A percentile compares a stretch with the other conserved stretches of the same genome.
These are phyloP conservation scores for Striga asiatica DNA, from an alignment of 257 asterid species.

Conservation along the genomic window DNA sequence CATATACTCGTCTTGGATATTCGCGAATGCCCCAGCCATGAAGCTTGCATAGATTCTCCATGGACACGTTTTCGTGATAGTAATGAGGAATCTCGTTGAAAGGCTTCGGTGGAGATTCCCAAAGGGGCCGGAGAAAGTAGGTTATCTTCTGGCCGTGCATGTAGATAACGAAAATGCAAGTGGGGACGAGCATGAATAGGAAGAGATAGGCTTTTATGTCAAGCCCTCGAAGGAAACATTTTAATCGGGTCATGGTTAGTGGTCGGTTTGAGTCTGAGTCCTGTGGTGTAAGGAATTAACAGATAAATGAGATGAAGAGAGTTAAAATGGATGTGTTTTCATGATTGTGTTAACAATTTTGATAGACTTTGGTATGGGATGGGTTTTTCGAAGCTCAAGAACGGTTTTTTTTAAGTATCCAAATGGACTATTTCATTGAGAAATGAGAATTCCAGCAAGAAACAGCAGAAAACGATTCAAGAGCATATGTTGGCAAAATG, in stretches of 20 bases:
- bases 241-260: conserved; percentile 43
- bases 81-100: conserved; percentile 64
- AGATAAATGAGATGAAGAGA: conserved; percentile 3
- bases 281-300: conserved; percentile 22
- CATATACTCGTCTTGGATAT: conserved; percentile 70
- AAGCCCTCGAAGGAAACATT: conserved; percentile 51
- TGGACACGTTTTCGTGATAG: conserved; percentile 62
- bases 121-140: conserved; percentile 70
- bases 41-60: conserved; percentile 71
- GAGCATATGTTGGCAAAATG: conserved; percentile 6
- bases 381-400: no score
- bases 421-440: background rate
- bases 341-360: no score
- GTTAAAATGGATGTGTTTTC: no score
- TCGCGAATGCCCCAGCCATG: conserved; percentile 84
- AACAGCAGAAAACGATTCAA: no score
- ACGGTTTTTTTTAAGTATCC: no score
- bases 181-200: conserved; percentile 48
- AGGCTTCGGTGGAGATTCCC: conserved; percentile 85
- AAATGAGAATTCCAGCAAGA: background rate
- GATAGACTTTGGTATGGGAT: background rate
- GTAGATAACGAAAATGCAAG: conserved; percentile 32
- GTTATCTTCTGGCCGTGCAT: conserved; percentile 77
- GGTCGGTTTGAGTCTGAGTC: conserved; percentile 35
- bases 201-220: conserved; percentile 53